Evolutionary conservation across 306 rosid genomes (phyloP).

Genomic region (Ziziphus jujuba): DNA sequence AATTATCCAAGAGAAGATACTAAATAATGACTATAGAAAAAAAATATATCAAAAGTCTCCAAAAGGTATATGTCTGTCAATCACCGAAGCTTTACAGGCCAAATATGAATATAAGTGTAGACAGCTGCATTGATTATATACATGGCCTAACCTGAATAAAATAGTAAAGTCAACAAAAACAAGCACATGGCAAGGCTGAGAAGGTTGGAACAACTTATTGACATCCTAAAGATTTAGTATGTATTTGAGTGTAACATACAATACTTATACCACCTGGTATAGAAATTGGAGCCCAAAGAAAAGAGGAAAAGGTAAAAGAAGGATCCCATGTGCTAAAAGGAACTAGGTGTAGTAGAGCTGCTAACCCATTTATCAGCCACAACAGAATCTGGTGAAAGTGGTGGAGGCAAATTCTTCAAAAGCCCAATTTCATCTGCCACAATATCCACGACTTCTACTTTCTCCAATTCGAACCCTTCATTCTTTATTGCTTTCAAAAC

Average conservation of each 20-base stretch:
- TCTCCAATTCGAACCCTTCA: constrained; percentile 27
- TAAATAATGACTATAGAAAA: background rate
- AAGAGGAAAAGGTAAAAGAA: background rate
- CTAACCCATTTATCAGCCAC: constrained; percentile 62
- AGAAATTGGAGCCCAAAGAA: constrained; percentile 8
- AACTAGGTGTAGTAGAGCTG: constrained; percentile 52
- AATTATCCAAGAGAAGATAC: background rate
- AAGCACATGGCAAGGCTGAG: constrained; percentile 3
- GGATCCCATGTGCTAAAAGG: constrained; percentile 45
- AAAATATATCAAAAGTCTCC: background rate
- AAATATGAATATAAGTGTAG: background rate
- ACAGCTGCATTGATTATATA: constrained; percentile 7
- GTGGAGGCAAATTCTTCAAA: constrained; percentile 45
- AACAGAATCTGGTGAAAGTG: constrained; percentile 63
- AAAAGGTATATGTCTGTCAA: background rate
- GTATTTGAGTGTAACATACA: background rate
- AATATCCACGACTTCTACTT: constrained; percentile 39
- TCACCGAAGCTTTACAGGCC: background rate
- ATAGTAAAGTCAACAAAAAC: constrained; percentile 3
- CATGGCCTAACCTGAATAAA: constrained; percentile 3
- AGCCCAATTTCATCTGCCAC: constrained; percentile 51
- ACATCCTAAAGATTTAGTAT: background rate
- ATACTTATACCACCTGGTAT: constrained; percentile 18
- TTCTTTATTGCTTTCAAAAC: constrained; percentile 54
- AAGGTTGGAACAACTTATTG: background rate